phyloP scores from a whole-genome alignment of 192 early-diverging fungal species.

The Endogone sp. region DNA sequence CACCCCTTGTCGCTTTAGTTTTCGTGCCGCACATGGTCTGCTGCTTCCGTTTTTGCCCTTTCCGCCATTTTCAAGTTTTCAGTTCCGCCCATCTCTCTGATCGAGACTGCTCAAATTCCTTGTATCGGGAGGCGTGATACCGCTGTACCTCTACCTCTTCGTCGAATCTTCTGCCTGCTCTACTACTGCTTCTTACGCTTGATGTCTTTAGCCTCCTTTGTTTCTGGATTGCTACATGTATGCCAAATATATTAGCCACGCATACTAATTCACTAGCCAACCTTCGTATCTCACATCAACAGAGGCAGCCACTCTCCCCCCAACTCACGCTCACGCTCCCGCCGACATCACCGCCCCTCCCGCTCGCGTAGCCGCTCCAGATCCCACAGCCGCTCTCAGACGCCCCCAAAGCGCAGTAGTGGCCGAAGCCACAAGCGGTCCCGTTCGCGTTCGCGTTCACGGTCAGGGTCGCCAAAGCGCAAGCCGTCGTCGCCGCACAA shows the following conservation, averaged over 20 bases:
- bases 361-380: background rate
- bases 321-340: background rate
- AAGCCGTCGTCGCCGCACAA: background rate
- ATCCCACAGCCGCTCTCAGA: background rate
- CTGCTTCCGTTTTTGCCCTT: background rate
- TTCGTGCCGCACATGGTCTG: background rate
- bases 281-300: background rate
- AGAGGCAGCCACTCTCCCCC: too few relatives aligned
- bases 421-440: background rate
- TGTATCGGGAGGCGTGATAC: background rate
- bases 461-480: background rate
- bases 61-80: background rate
- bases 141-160: background rate
- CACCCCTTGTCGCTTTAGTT: background rate
- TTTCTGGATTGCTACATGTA: too few relatives aligned
- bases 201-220: too few relatives aligned
- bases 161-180: too few relatives aligned
- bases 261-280: too few relatives aligned
- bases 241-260: too few relatives aligned
- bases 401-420: too few relatives aligned
- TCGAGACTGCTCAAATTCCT: background rate
- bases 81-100: background rate
- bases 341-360: background rate
- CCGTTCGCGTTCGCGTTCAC: background rate
- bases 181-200: background rate